Evolutionary conservation across 1,284 basidiomycete genomes (phyloP).

Genomic region (Sanghuangporus baumii): DNA sequence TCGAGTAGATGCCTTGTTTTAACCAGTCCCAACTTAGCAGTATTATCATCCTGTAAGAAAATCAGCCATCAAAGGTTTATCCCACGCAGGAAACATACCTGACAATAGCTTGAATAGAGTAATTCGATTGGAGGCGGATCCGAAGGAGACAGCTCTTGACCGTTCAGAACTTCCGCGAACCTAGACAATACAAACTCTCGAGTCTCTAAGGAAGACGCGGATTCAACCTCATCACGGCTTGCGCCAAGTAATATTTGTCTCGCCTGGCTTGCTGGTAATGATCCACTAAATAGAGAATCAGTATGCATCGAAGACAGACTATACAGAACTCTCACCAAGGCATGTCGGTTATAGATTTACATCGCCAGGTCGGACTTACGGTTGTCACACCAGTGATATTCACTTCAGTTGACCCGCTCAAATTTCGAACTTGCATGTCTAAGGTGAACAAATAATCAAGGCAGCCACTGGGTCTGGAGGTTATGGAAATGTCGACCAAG

Average conservation of each 20-base stretch:
- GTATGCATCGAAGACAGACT: neutral
- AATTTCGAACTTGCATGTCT: conserved; percentile 54
- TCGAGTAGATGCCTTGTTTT: conserved; percentile 43
- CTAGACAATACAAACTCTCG: conserved; percentile 46
- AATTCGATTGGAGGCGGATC: conserved; percentile 54
- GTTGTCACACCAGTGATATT: conserved; percentile 50
- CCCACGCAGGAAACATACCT: conserved; percentile 31
- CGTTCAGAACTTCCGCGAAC: conserved; percentile 50
- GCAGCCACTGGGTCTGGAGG: conserved; percentile 43
- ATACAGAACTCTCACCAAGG: neutral
- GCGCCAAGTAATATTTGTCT: conserved; percentile 37
- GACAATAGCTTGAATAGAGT: conserved; percentile 40
- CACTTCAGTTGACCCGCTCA: conserved; percentile 33
- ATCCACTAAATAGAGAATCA: conserved; percentile 31
- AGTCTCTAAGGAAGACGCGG: conserved; percentile 34
- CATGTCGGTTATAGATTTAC: conserved; percentile 22
- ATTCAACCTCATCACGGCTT: conserved; percentile 33
- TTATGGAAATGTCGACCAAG: conserved; percentile 45
- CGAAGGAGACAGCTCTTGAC: conserved; percentile 34
- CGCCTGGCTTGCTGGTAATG: conserved; percentile 46
- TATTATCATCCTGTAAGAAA: neutral
- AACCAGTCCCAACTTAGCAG: conserved; percentile 23
- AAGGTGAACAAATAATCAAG: conserved; percentile 47
- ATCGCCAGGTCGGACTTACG: conserved; percentile 62
- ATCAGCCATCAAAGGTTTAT: neutral